These are phyloP conservation scores for Aureobasidium sp. DNA, from an alignment of 2,329 filamentous ascomycete species.

Conservation along the genomic window DNA sequence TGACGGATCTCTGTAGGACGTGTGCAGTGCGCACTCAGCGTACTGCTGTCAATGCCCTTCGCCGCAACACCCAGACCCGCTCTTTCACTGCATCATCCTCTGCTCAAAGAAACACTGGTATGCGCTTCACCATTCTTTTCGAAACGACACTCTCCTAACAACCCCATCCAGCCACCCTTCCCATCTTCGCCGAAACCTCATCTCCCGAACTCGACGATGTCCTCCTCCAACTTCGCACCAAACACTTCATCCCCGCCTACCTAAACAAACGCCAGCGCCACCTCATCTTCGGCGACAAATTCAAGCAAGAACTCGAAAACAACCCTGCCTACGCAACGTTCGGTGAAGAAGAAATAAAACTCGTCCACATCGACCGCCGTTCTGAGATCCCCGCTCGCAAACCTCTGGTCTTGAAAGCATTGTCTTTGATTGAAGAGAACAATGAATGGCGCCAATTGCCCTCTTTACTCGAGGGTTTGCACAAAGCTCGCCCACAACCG, in stretches of 20 bases:
- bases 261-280: slow-evolving; percentile 44
- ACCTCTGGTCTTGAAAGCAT: slow-evolving; percentile 31
- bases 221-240: slow-evolving; percentile 45
- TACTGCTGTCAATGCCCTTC: slow-evolving; percentile 25
- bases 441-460: slow-evolving; percentile 41
- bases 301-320: slow-evolving; percentile 45
- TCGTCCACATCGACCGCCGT: slow-evolving; percentile 36
- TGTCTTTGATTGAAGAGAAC: slow-evolving; percentile 33
- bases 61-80: slow-evolving; percentile 19
- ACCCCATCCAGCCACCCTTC: slow-evolving; percentile 40
- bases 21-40: slow-evolving; percentile 37
- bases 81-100: slow-evolving; percentile 18
- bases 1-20: slow-evolving; percentile 34
- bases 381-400: slow-evolving; percentile 34
- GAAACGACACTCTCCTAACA: neutral
- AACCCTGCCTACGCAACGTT: slow-evolving; percentile 48
- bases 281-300: slow-evolving; percentile 46
- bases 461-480: slow-evolving; percentile 36
- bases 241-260: slow-evolving; percentile 50
- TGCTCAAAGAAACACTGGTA: slow-evolving; percentile 16
- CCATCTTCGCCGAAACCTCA: slow-evolving; percentile 45
- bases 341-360: slow-evolving; percentile 42
- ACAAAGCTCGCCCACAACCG: slow-evolving; percentile 27
- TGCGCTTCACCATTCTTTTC: neutral
- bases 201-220: slow-evolving; percentile 44